These are phyloP conservation scores for Colletotrichum ledebouriae DNA, from an alignment of 2,329 filamentous ascomycete genomes.

Conservation along the genomic window DNA sequence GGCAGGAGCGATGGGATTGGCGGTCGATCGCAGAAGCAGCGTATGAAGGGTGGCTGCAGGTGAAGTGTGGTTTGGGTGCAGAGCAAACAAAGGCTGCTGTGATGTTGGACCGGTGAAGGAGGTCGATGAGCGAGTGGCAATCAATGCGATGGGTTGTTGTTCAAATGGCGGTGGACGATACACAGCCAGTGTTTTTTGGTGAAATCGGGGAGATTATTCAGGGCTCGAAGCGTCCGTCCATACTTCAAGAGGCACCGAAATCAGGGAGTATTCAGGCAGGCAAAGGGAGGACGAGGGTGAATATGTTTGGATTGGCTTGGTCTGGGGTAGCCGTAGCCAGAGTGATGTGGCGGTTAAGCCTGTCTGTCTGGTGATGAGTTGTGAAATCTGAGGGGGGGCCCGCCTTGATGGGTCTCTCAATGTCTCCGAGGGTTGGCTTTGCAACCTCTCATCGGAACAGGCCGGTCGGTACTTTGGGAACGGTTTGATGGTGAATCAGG, in stretches of 20 bases:
- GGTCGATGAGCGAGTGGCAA: slow-evolving; percentile 6
- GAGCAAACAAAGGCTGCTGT: slow-evolving; percentile 32
- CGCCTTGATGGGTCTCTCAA: slow-evolving; percentile 15
- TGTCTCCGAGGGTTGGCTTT: slow-evolving; percentile 8
- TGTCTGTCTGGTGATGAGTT: background rate
- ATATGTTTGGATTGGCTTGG: background rate
- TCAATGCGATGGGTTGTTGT: background rate
- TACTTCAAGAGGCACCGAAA: too few species aligned
- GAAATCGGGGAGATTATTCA: background rate
- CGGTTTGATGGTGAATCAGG: background rate
- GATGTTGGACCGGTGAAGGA: slow-evolving; percentile 6
- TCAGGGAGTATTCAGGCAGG: background rate
- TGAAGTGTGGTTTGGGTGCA: background rate
- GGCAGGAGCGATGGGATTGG: background rate
- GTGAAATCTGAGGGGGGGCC: background rate
- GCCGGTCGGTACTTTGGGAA: background rate
- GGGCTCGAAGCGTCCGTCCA: background rate
- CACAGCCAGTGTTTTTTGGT: slow-evolving; percentile 11
- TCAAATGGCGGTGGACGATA: background rate
- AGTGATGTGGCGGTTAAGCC: too few species aligned
- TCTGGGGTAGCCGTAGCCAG: background rate
- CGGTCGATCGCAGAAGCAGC: background rate
- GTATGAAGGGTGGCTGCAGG: slow-evolving; percentile 1
- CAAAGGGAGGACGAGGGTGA: background rate
- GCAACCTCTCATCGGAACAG: background rate